A percentile compares a stretch with the other conserved stretches of the same genome.
Evolutionary conservation across 2,329 filamentous ascomycete species (phyloP).

Genomic region (Arthrobotrys entomopaga): DNA sequence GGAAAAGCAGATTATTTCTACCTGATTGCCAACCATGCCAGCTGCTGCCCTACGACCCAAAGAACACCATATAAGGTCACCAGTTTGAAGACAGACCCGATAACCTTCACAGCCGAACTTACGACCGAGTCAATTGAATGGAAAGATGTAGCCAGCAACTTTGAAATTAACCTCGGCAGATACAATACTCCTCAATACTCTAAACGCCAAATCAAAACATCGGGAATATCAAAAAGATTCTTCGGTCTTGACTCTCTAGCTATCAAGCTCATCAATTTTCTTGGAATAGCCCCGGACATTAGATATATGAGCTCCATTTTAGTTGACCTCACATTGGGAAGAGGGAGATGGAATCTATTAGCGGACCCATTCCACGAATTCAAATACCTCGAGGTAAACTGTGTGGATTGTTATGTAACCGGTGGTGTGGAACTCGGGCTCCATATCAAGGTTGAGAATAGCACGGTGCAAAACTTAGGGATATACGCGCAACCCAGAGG

Average conservation of each 20-base stretch:
- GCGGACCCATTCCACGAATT: constrained; percentile 40
- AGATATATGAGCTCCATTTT: constrained; percentile 26
- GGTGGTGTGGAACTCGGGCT: constrained; percentile 53
- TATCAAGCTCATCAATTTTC: constrained; percentile 30
- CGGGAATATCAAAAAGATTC: constrained; percentile 23
- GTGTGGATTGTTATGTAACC: constrained; percentile 52
- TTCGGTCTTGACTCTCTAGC: constrained; percentile 27
- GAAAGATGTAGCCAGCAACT: constrained; percentile 39
- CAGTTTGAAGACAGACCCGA: constrained; percentile 13
- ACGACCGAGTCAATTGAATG: constrained; percentile 20
- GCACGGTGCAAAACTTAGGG: constrained; percentile 46
- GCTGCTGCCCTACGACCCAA: constrained; percentile 59
- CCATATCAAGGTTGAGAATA: constrained; percentile 47
- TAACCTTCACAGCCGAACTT: constrained; percentile 5
- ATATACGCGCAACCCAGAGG: constrained; percentile 47
- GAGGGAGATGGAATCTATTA: constrained; percentile 11
- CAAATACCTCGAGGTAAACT: constrained; percentile 47
- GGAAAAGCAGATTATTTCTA: constrained; percentile 59
- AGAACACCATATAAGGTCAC: constrained; percentile 59
- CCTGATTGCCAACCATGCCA: constrained; percentile 60
- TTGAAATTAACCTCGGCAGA: constrained; percentile 39
- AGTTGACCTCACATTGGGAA: constrained; percentile 21
- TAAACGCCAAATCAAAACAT: constrained; percentile 7
- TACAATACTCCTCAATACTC: constrained; percentile 11
- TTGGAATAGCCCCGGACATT: constrained; percentile 26